These are phyloP conservation scores for Carex arenaria DNA, from an alignment of 202 grass and related monocot genomes.

Conservation along the genomic window DNA sequence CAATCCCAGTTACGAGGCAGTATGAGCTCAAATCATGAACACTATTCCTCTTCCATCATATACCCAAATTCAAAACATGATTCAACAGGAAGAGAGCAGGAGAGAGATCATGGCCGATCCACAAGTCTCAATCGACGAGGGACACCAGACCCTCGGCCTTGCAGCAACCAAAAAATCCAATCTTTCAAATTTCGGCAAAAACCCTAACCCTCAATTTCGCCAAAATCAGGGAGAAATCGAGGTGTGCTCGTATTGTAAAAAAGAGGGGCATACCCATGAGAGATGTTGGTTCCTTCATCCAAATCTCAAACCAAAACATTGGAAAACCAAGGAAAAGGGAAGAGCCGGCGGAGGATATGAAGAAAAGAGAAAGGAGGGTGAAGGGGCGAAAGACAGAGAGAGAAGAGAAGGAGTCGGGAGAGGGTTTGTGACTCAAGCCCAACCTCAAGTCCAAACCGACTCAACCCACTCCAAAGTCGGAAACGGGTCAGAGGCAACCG, in stretches of 20 bases:
- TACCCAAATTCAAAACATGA: neutral
- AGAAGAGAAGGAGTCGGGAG: too few relatives aligned
- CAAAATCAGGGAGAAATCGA: neutral
- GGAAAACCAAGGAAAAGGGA: too few relatives aligned
- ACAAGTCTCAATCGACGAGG: neutral
- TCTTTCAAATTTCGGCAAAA: fast-evolving
- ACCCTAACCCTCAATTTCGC: neutral
- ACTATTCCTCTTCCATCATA: neutral
- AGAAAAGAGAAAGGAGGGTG: fast-evolving
- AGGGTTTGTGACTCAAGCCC: too few relatives aligned
- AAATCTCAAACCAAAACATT: too few relatives aligned
- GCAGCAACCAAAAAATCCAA: neutral
- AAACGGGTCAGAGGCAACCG: too few relatives aligned
- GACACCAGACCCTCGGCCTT: neutral
- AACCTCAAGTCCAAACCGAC: too few relatives aligned
- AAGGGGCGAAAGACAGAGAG: too few relatives aligned
- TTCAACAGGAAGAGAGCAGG: neutral
- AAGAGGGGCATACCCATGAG: too few relatives aligned
- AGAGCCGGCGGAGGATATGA: too few relatives aligned
- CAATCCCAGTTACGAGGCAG: neutral
- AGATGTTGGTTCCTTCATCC: too few relatives aligned
- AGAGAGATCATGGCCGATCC: neutral
- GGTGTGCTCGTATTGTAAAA: fast-evolving
- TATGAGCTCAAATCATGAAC: neutral
- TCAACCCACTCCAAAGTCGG: too few relatives aligned